Conservation (phyloP, 441 rosid species). For the Pelargonium australe region DNA sequence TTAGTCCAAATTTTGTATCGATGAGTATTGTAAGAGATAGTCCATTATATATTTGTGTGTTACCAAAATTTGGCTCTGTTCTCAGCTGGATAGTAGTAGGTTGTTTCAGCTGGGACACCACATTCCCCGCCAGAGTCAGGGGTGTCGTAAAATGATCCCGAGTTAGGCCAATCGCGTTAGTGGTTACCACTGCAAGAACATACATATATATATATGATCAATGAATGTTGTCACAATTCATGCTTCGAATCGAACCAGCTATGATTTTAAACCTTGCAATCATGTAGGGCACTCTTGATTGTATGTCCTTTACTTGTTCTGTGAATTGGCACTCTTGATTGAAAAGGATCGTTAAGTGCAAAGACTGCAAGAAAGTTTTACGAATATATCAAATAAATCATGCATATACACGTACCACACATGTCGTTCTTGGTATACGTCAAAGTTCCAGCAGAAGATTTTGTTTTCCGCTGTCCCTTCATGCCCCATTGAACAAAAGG, state of each 20-base stretch:
- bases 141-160: slow-evolving; percentile 66
- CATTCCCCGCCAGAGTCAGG: slow-evolving; percentile 94
- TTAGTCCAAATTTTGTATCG: too few species aligned
- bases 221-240: background rate
- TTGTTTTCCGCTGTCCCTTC: slow-evolving; percentile 30
- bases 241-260: too few species aligned
- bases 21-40: background rate
- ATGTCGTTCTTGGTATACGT: slow-evolving; percentile 64
- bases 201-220: background rate
- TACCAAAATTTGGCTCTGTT: slow-evolving; percentile 95
- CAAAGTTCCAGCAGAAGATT: slow-evolving; percentile 75
- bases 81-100: slow-evolving; percentile 79
- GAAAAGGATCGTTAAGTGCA: too few species aligned
- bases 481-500: slow-evolving; percentile 78
- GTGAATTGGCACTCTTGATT: slow-evolving; percentile 93
- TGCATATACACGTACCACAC: slow-evolving; percentile 42
- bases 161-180: slow-evolving; percentile 77
- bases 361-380: background rate
- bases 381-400: background rate
- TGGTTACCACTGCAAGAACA: slow-evolving; percentile 67
- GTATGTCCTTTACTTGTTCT: slow-evolving; percentile 73
- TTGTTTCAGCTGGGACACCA: slow-evolving; percentile 83
- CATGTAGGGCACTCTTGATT: slow-evolving; percentile 78
- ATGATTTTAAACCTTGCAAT: slow-evolving; percentile 71
- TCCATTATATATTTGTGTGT: background rate